phyloP scores from a whole-genome alignment of 2,329 filamentous ascomycete species.

The Penicillium sp. region DNA sequence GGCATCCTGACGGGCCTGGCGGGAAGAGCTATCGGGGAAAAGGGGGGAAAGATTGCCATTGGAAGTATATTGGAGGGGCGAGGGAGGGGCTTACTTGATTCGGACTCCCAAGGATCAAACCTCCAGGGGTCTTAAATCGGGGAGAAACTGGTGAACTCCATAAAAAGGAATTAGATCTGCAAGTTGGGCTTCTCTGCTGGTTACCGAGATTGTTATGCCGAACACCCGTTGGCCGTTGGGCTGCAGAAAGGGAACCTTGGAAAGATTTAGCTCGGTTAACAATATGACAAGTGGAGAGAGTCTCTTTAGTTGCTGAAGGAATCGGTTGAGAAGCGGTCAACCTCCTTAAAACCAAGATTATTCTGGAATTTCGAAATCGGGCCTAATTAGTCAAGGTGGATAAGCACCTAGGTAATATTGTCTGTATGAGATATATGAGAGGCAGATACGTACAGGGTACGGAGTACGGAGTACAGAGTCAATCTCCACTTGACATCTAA shows the following conservation, averaged over 20 bases:
- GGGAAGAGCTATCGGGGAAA: constrained; percentile 11
- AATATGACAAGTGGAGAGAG: constrained; percentile 12
- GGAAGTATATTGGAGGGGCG: constrained; percentile 3
- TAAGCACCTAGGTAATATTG: not conserved
- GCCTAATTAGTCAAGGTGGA: not conserved
- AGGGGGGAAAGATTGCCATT: constrained; percentile 20
- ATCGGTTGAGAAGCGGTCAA: constrained; percentile 26
- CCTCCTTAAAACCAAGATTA: not conserved
- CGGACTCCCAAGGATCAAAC: not conserved
- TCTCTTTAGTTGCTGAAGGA: constrained; percentile 12
- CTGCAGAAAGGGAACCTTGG: constrained; percentile 5
- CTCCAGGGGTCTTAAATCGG: constrained; percentile 12
- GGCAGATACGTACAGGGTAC: not conserved
- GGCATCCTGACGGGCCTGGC: constrained; percentile 20
- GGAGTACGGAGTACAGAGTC: not conserved
- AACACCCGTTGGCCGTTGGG: constrained; percentile 18
- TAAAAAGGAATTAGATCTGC: constrained; percentile 17
- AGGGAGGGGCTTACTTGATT: not conserved
- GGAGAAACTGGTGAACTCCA: constrained; percentile 19
- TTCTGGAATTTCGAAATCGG: constrained; percentile 10
- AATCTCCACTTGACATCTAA: not conserved
- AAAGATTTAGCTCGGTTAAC: constrained; percentile 9
- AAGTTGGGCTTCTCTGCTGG: constrained; percentile 5
- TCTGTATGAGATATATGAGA: not conserved
- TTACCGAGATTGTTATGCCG: constrained; percentile 16